Conservation (phyloP, 805 yeast species). For the Dipodascus albidus region DNA sequence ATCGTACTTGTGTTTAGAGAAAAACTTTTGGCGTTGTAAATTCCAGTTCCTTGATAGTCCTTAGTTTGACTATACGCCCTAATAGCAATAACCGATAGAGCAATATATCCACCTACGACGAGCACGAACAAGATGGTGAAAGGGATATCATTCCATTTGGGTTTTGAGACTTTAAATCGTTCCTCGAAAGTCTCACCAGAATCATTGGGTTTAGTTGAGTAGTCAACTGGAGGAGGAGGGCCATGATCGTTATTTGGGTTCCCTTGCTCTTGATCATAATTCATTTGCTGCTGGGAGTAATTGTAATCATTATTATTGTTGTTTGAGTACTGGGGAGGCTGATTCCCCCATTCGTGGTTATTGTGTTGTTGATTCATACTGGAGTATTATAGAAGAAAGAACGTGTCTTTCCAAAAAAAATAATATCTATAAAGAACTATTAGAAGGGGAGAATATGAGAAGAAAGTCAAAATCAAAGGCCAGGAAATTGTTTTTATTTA, state of each 20-base stretch:
- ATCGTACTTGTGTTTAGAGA: conserved; percentile 68
- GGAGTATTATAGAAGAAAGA: neutral
- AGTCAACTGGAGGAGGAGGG: conserved; percentile 11
- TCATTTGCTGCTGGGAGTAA: neutral
- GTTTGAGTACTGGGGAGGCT: conserved; percentile 4
- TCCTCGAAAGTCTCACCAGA: conserved; percentile 45
- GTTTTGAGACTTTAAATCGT: conserved; percentile 53
- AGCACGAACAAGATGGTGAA: conserved; percentile 32
- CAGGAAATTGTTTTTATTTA: neutral
- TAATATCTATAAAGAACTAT: neutral
- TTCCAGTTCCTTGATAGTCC: conserved; percentile 48
- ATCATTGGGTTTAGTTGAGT: conserved; percentile 16
- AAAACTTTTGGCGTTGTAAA: conserved; percentile 43
- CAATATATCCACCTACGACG: conserved; percentile 53
- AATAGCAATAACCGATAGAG: conserved; percentile 57
- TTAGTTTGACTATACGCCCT: conserved; percentile 49
- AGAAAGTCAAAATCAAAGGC: neutral
- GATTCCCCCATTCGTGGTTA: neutral
- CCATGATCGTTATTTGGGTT: neutral
- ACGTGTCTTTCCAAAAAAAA: neutral
- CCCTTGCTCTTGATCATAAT: neutral
- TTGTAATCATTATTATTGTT: conserved; percentile 4
- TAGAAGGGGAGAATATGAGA: neutral
- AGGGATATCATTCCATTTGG: conserved; percentile 55
- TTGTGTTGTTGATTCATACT: neutral